phyloP scores from a whole-genome alignment of 768 basidiomycete species.

The Collybiopsis confluens region DNA sequence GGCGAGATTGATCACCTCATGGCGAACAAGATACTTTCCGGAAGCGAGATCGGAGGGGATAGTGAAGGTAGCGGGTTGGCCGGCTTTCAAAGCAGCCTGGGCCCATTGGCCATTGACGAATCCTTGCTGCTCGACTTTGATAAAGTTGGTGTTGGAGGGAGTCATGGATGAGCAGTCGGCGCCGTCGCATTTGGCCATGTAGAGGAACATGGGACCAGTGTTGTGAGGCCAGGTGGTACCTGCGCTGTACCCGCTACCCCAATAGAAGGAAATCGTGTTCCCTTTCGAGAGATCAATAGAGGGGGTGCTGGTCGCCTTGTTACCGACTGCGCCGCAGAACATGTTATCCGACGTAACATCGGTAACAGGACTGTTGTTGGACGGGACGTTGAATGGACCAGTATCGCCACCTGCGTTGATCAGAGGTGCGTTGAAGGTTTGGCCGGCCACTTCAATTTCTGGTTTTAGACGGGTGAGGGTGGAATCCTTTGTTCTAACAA shows the following conservation, averaged over 20 bases:
- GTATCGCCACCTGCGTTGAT: not conserved
- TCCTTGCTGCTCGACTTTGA: slow-evolving; percentile 4
- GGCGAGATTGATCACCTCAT: slow-evolving; percentile 6
- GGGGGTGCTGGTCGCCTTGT: not conserved
- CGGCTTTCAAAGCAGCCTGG: not conserved
- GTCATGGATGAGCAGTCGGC: not conserved
- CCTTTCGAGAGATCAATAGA: not conserved
- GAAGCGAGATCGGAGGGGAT: slow-evolving; percentile 1
- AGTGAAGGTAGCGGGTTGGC: not conserved
- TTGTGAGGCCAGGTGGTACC: not conserved
- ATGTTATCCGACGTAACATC: not conserved
- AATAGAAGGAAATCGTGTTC: slow-evolving; percentile 3
- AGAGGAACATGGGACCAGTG: slow-evolving; percentile 1
- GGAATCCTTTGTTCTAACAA: too few relatives aligned
- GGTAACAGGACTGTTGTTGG: slow-evolving; percentile 5
- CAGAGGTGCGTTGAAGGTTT: slow-evolving; percentile 3
- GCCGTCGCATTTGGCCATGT: slow-evolving; percentile 2
- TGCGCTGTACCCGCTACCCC: not conserved
- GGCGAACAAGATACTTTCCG: slow-evolving; percentile 1
- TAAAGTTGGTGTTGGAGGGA: not conserved
- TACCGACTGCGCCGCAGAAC: slow-evolving; percentile 4
- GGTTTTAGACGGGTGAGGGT: too few relatives aligned
- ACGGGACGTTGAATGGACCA: slow-evolving; percentile 1
- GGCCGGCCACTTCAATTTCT: slow-evolving; percentile 5
- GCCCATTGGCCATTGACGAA: not conserved